Base-by-base conservation (phyloP, 352 stramenopile genomes). In the Pythium apleroticum region DNA sequence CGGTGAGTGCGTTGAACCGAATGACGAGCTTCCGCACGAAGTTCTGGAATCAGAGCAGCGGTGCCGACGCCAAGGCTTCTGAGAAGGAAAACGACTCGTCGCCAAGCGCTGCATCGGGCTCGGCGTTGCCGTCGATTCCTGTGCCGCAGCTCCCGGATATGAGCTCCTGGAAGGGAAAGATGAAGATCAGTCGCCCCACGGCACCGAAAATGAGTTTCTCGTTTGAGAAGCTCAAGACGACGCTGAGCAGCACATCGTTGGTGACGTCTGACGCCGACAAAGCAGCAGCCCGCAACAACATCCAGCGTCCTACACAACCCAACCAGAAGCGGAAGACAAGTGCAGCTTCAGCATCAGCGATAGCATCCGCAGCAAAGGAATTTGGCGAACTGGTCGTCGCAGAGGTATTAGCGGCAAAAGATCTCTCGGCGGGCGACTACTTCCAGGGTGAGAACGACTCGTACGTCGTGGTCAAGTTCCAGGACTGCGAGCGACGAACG, bases 321-420 rank as follows among this genome's bases (percentile, higher is more conserved):
- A 15, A 66, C 17, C 63, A 60, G 24, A 57, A 39, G 6, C 50
- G 56, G 2, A 57, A 61, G 5, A 52, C 49, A 6, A 64, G 57
- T 52, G 76, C 35, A n/a, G 33, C 41, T 6, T 14, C 49, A 3
- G 27, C 33, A n/a, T 31, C 45, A n/a, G 27, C 33, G 19, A 24
- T 35, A n/a, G 15, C 24, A 12, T 14, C 49, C 0, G 27, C 33
- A n/a, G n/a, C 45, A 19, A 81, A 68, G 64, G 76, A 78, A 27
- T 92, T 89, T 52, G 84, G 84, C 10, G 81, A 92, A 45, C 57
- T 92, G 46, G 57, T 92, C 15, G 70, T 92, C 14, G 80, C 84
- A 24, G 84, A 92, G 49, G 65, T 92, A 4, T 50, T 92, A 33
- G 78, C 83, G 24, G 79, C 74, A 6, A 75, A 73, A 17, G 78